Evolutionary conservation across 805 yeast genomes (phyloP).

Genomic region (Priceomyces castillae): DNA sequence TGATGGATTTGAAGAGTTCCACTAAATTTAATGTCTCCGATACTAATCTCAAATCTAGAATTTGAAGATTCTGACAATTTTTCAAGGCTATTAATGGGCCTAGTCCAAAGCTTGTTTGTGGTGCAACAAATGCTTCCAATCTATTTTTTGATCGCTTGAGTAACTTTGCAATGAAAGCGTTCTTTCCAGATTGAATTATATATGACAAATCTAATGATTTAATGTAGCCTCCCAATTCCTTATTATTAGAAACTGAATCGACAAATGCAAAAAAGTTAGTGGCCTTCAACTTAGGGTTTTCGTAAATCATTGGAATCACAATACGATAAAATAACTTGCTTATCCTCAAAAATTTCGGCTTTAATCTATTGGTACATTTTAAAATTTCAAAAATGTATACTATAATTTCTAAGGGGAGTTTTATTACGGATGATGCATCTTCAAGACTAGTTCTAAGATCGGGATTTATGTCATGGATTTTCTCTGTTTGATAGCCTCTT

Average conservation of each 20-base stretch:
- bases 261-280: constrained; percentile 72
- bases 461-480: neutral
- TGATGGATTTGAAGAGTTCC: constrained; percentile 74
- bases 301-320: constrained; percentile 65
- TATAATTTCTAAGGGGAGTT: constrained; percentile 36
- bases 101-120: constrained; percentile 91
- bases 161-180: constrained; percentile 81
- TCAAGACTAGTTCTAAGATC: constrained; percentile 2
- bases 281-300: constrained; percentile 59
- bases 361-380: constrained; percentile 25
- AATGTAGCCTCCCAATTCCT: constrained; percentile 57
- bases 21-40: constrained; percentile 85
- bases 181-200: constrained; percentile 87
- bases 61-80: constrained; percentile 60
- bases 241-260: constrained; percentile 54
- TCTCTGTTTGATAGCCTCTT: constrained; percentile 13
- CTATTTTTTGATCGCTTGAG: constrained; percentile 70
- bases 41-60: constrained; percentile 78
- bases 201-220: constrained; percentile 67
- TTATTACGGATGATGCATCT: constrained; percentile 4
- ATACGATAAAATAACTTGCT: constrained; percentile 58
- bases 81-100: constrained; percentile 83
- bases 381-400: constrained; percentile 31
- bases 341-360: constrained; percentile 55
- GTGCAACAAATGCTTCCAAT: constrained; percentile 74